phyloP scores from a whole-genome alignment of 306 rosid species.

The Cucurbita pepo region DNA sequence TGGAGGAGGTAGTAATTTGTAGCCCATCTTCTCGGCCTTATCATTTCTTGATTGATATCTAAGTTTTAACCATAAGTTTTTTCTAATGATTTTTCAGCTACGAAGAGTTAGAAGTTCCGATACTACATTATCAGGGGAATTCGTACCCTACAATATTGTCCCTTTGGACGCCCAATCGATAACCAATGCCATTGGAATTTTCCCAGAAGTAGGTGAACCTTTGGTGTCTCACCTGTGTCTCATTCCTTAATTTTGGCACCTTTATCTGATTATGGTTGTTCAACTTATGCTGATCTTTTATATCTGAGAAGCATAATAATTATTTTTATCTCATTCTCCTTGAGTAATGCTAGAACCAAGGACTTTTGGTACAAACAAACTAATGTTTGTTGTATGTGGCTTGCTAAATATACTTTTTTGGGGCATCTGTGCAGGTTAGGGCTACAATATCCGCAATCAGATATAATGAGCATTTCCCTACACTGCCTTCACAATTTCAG shows the following conservation, averaged over 20 bases:
- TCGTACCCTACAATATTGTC: conserved; percentile 74
- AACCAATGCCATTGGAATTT: conserved; percentile 74
- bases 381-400: background rate
- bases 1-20: conserved; percentile 65
- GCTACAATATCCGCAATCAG: conserved; percentile 71
- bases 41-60: conserved; percentile 7
- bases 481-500: conserved; percentile 57
- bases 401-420: conserved; percentile 10
- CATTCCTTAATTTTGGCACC: background rate
- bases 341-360: background rate
- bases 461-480: conserved; percentile 62
- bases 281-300: background rate
- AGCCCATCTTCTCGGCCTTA: background rate
- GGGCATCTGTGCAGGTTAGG: conserved; percentile 49
- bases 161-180: conserved; percentile 67
- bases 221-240: background rate
- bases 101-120: conserved; percentile 42
- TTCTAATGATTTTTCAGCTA: conserved; percentile 34
- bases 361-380: background rate
- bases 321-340: background rate
- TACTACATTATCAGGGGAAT: conserved; percentile 48
- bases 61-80: conserved; percentile 3
- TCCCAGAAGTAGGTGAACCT: conserved; percentile 72
- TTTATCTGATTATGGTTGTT: background rate
- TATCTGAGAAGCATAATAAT: background rate